These are phyloP conservation scores for Alternaria metachromatica DNA, from an alignment of 2,329 filamentous ascomycete genomes.

Conservation along the genomic window DNA sequence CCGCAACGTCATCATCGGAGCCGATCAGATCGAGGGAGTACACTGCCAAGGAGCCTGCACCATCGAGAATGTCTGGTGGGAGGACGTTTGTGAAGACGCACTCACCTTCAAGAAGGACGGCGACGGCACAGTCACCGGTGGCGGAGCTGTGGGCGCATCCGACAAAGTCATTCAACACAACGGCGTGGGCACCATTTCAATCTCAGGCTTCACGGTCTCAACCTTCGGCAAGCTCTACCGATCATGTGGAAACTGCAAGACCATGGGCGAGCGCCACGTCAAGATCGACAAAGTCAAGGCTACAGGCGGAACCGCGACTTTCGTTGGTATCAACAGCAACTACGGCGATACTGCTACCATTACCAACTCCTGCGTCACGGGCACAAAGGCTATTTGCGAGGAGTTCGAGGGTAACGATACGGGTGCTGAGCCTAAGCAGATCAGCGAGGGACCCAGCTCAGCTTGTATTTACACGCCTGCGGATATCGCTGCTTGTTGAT, in stretches of 20 bases:
- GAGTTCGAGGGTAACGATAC: conserved; percentile 43
- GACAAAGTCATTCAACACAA: conserved; percentile 56
- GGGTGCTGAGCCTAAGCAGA: conserved; percentile 36
- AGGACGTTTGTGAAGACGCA: conserved; percentile 52
- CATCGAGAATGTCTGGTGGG: conserved; percentile 51
- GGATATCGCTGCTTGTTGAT: conserved; percentile 29
- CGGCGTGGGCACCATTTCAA: conserved; percentile 49
- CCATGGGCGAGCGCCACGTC: conserved; percentile 52
- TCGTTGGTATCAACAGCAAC: conserved; percentile 61
- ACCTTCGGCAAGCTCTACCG: conserved; percentile 56
- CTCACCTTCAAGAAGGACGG: conserved; percentile 47
- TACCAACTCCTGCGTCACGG: conserved; percentile 37
- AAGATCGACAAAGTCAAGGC: conserved; percentile 55
- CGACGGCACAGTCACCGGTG: conserved; percentile 49
- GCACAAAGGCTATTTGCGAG: conserved; percentile 42
- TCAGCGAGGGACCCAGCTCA: conserved; percentile 30
- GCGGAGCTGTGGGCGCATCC: conserved; percentile 47
- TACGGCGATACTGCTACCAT: conserved; percentile 58
- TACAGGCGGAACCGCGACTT: conserved; percentile 49
- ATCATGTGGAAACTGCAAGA: conserved; percentile 58
- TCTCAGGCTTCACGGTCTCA: conserved; percentile 43
- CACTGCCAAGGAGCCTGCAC: conserved; percentile 32
- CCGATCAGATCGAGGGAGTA: conserved; percentile 52
- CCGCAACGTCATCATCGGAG: conserved; percentile 63
- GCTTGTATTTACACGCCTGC: conserved; percentile 27